phyloP scores from a whole-genome alignment of 169 alveolate species.

The Plasmodium coatneyi region DNA sequence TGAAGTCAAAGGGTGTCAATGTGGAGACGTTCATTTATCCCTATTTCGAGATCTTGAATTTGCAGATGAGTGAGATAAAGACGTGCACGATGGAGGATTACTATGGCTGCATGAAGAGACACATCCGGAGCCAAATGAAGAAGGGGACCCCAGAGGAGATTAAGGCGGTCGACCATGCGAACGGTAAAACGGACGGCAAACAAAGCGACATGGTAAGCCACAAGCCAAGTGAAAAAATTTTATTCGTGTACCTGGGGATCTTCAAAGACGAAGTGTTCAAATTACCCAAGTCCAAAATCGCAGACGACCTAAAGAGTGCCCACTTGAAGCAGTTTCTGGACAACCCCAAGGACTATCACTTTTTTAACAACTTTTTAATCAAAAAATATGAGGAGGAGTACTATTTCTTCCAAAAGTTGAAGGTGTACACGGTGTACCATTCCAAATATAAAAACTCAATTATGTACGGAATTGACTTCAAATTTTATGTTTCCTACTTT shows the following conservation, averaged over 20 bases:
- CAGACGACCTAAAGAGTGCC: conserved; percentile 44
- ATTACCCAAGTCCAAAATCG: conserved; percentile 36
- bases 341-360: conserved; percentile 13
- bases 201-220: not conserved
- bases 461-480: conserved; percentile 60
- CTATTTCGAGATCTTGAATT: conserved; percentile 50
- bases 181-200: not conserved
- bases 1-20: conserved; percentile 65
- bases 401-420: conserved; percentile 29
- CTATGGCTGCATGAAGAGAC: conserved; percentile 42
- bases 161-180: not conserved
- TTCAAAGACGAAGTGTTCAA: conserved; percentile 66
- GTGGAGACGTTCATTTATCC: conserved; percentile 71
- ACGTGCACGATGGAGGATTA: conserved; percentile 20
- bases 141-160: not conserved
- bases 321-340: conserved; percentile 62
- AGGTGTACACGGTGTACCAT: conserved; percentile 40
- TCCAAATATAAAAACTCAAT: conserved; percentile 23
- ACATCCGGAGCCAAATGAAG: not conserved
- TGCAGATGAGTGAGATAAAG: conserved; percentile 26
- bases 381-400: conserved; percentile 65
- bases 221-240: conserved; percentile 6
- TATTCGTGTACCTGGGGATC: conserved; percentile 41
- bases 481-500: conserved; percentile 62
- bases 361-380: conserved; percentile 51